Base-by-base conservation (phyloP, 768 basidiomycete species). In the Tephrocybe sp. region DNA sequence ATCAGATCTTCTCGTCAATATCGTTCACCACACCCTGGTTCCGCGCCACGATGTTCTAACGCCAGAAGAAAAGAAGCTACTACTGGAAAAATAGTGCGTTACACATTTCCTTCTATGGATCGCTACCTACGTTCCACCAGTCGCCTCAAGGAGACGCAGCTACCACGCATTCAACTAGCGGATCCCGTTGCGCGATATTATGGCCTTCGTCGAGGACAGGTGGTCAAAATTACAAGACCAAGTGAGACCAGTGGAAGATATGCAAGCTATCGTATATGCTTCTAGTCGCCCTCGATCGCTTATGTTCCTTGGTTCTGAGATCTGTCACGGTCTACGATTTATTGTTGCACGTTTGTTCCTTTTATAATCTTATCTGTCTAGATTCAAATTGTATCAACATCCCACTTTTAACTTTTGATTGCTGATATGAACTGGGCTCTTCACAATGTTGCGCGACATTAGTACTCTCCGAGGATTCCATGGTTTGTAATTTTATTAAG, bases 161-260 rank as follows among this genome's bases (percentile, higher is more conserved):
- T 99, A 48, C 97, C 97, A 41, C 90, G 97, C 19, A 98, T 99
- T 55, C 94, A 97, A 70, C 69, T 97, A 36, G 84, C 87, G 22
- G 97, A 99, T 68, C 97, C 97, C 9, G 95, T 99, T n/a, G 93
- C 97, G 34, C 83, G 94, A 51, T 98, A 99, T 68, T 99, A 97
- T 72, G 97, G 97, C 44, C 81, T 99, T 49, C 80, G 84, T 60
- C 82, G 97, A 42, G 94, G 95, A 22, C 92, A 95, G 66, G 97
- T 99, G 40, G 97, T 99, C 69, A 97, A 97, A 76, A 98, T 99
- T 61, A 97, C 89, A 52, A 77, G 97, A 61, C 91, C 94, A 22
- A 94, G 91, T 69, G 97, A 98, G 76, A 99, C 97, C 15, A 91
- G 88, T 55, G 95, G 95, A 43, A 83, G 91, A 52, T 94, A 93